Percentiles rank a stretch among this genome's conserved stretches.
phyloP scores from a whole-genome alignment of 768 basidiomycete species.

The Russula brevipes region DNA sequence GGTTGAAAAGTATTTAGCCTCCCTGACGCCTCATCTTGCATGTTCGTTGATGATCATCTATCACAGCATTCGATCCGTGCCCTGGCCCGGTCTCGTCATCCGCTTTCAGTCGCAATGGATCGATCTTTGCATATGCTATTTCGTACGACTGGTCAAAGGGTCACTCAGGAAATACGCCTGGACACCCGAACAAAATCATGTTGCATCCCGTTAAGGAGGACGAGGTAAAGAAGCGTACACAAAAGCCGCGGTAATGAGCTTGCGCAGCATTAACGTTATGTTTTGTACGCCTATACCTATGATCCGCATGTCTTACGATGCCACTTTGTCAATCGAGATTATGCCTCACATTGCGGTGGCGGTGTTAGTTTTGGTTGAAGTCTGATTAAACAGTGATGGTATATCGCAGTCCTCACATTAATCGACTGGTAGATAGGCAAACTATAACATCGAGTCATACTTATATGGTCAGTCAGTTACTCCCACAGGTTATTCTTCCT shows the following conservation, averaged over 20 bases:
- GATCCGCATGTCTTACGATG: background rate
- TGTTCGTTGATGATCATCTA: background rate
- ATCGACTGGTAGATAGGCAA: slow-evolving; percentile 10
- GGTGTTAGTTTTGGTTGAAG: background rate
- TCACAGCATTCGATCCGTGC: slow-evolving; percentile 64
- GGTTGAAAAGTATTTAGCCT: slow-evolving; percentile 69
- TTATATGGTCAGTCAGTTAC: background rate
- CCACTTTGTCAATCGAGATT: background rate
- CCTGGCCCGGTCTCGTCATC: slow-evolving; percentile 76
- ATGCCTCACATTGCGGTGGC: background rate
- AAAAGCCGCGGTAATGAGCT: slow-evolving; percentile 31
- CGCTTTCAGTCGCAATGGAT: slow-evolving; percentile 82
- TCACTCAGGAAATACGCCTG: slow-evolving; percentile 74
- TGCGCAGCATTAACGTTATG: background rate
- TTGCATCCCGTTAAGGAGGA: slow-evolving; percentile 83
- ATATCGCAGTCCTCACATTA: slow-evolving; percentile 1
- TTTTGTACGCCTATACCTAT: background rate
- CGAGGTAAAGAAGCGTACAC: slow-evolving; percentile 64
- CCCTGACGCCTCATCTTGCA: background rate
- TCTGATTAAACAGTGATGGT: background rate
- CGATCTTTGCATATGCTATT: slow-evolving; percentile 86
- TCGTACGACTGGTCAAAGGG: slow-evolving; percentile 96
- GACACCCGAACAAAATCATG: slow-evolving; percentile 74
- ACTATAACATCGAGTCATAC: slow-evolving; percentile 8
- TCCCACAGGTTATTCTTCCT: slow-evolving; percentile 11